A percentile compares a stretch with the other conserved stretches of the same genome.
Conservation (phyloP, 2,329 filamentous ascomycete genomes). For the Cladosporium sp. region DNA sequence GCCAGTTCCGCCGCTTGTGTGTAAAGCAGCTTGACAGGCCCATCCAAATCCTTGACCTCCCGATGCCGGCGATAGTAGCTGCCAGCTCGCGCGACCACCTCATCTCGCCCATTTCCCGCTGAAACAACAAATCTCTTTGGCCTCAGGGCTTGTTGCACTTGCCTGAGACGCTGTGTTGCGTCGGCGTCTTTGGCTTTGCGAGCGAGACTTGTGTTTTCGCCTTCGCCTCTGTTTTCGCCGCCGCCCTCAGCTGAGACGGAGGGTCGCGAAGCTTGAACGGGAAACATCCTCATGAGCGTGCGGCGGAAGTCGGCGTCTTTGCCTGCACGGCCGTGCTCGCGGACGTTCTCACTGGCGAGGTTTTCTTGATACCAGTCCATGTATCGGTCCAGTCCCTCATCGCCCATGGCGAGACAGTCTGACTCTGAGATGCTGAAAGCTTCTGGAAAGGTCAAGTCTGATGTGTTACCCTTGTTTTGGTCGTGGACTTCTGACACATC, state of each 20-base stretch:
- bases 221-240: not conserved
- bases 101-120: slow-evolving; percentile 22
- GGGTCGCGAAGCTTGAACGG: slow-evolving; percentile 17
- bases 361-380: slow-evolving; percentile 73
- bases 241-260: not conserved
- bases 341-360: slow-evolving; percentile 50
- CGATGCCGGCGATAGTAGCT: slow-evolving; percentile 48
- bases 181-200: slow-evolving; percentile 1
- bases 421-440: slow-evolving; percentile 54
- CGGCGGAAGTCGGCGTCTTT: slow-evolving; percentile 37
- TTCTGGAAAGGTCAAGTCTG: slow-evolving; percentile 34
- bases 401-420: slow-evolving; percentile 60
- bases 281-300: slow-evolving; percentile 41
- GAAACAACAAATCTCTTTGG: slow-evolving; percentile 33
- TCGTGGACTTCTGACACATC: slow-evolving; percentile 13
- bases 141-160: slow-evolving; percentile 41
- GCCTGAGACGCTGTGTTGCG: slow-evolving; percentile 34
- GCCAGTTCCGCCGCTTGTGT: slow-evolving; percentile 47
- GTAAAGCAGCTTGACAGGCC: slow-evolving; percentile 46
- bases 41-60: slow-evolving; percentile 42
- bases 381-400: slow-evolving; percentile 65
- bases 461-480: slow-evolving; percentile 14
- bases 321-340: slow-evolving; percentile 29
- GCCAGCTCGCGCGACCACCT: slow-evolving; percentile 44
- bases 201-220: slow-evolving; percentile 13